phyloP scores from a whole-genome alignment of 176 grass and related monocot species.

The Pharus latifolius region DNA sequence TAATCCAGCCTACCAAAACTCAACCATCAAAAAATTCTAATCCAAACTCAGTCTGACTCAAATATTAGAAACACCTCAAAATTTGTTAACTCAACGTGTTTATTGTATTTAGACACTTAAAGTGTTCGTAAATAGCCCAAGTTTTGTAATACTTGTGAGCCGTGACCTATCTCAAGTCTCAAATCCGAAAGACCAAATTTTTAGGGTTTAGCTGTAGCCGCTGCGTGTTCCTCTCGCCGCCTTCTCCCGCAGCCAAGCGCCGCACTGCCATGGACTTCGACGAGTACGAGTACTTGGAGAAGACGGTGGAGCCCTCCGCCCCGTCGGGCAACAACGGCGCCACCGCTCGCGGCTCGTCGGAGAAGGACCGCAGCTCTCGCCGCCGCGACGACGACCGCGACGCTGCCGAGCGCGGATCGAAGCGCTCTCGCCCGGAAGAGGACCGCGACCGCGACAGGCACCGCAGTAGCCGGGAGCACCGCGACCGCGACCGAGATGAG shows the following conservation, averaged over 20 bases:
- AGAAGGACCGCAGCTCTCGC: conserved; percentile 60
- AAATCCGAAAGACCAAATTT: not conserved
- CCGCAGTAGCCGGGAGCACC: conserved; percentile 42
- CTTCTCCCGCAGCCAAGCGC: not conserved
- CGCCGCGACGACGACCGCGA: conserved; percentile 39
- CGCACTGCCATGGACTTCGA: conserved; percentile 70
- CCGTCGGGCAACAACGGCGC: conserved; percentile 33
- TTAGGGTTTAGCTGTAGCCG: conserved; percentile 15
- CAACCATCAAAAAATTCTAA: too few species aligned
- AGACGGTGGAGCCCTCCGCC: conserved; percentile 56
- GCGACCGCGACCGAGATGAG: conserved; percentile 47
- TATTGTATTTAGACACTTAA: too few species aligned
- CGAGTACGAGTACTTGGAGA: conserved; percentile 96
- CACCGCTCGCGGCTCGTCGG: conserved; percentile 15
- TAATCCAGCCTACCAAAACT: too few species aligned
- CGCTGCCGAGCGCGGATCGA: conserved; percentile 46
- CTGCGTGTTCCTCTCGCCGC: not conserved
- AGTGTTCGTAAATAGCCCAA: too few species aligned
- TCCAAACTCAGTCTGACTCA: too few species aligned
- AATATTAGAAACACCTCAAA: too few species aligned
- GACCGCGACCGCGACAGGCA: conserved; percentile 27
- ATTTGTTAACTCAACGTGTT: too few species aligned
- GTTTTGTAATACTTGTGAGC: too few species aligned
- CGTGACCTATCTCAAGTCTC: too few species aligned
- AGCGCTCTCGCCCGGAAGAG: conserved; percentile 54